A percentile compares a stretch with the other conserved stretches of the same genome.
Evolutionary conservation across 202 grass and related monocot species (phyloP).

Genomic region (Setaria italica): DNA sequence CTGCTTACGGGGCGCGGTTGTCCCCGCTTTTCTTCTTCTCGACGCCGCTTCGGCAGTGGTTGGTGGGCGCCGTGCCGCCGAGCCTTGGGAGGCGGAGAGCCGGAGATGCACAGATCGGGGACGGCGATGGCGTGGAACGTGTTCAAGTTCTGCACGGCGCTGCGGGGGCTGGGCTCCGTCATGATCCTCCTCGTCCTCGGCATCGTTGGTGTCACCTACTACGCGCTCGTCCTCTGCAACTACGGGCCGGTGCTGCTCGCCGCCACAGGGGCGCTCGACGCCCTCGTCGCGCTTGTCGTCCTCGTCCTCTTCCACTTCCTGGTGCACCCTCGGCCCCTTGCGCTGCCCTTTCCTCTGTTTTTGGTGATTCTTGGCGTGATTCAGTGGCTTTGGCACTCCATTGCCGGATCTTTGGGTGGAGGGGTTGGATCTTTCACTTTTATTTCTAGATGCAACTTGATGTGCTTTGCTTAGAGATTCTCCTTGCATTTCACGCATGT

Average conservation of each 20-base stretch:
- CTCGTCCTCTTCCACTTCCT: slow-evolving; percentile 83
- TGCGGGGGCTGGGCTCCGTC: slow-evolving; percentile 74
- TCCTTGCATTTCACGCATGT: background rate
- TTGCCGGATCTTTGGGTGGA: slow-evolving; percentile 6
- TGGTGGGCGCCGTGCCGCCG: slow-evolving; percentile 42
- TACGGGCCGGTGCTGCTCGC: slow-evolving; percentile 77
- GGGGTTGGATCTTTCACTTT: slow-evolving; percentile 8
- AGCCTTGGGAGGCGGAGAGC: background rate
- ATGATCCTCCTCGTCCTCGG: slow-evolving; percentile 78
- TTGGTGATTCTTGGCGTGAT: background rate
- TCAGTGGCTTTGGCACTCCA: background rate
- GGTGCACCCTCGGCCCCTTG: slow-evolving; percentile 55
- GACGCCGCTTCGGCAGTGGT: background rate
- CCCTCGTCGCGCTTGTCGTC: slow-evolving; percentile 63
- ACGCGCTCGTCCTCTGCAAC: slow-evolving; percentile 85
- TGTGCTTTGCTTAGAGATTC: background rate
- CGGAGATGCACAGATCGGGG: slow-evolving; percentile 87
- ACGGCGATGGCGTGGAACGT: slow-evolving; percentile 95
- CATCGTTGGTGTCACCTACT: slow-evolving; percentile 78
- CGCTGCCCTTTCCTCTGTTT: background rate
- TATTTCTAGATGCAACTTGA: background rate
- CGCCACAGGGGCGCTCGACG: slow-evolving; percentile 29
- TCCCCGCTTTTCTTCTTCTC: background rate
- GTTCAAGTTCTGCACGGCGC: slow-evolving; percentile 92
- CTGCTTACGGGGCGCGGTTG: too few species aligned